Conservation (phyloP, 768 basidiomycete genomes). For the Peribolospora kevripleyi region DNA sequence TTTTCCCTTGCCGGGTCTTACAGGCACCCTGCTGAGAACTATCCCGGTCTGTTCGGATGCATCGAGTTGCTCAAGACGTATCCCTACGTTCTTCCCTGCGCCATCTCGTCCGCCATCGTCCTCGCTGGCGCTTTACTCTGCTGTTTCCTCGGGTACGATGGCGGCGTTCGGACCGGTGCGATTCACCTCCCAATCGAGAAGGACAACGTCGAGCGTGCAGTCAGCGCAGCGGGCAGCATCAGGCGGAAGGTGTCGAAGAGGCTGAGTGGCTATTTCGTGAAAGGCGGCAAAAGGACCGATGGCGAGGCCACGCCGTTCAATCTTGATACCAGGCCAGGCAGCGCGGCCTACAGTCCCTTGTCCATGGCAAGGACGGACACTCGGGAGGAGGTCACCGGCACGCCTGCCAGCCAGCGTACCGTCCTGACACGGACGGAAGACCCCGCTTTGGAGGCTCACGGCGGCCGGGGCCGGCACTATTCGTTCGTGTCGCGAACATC, state of each 20-base stretch:
- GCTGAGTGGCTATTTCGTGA: background rate
- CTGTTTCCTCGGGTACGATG: conserved; percentile 72
- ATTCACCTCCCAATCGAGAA: conserved; percentile 71
- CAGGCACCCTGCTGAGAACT: conserved; percentile 46
- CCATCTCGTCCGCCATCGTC: conserved; percentile 50
- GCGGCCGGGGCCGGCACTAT: no score
- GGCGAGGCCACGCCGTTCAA: no score
- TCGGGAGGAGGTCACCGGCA: no score
- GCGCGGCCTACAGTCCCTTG: no score
- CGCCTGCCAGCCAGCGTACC: no score
- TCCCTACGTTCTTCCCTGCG: conserved; percentile 77
- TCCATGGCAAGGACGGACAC: no score
- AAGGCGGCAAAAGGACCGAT: no score
- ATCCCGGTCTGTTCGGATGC: conserved; percentile 45
- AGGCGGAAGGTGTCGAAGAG: background rate
- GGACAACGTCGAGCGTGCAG: conserved; percentile 10
- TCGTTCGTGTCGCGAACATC: no score
- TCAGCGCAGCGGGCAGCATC: background rate
- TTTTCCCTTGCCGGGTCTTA: background rate
- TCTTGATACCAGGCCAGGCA: no score
- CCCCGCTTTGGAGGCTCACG: no score
- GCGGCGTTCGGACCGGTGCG: conserved; percentile 61
- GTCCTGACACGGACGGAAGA: no score
- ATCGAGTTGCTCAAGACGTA: conserved; percentile 36
- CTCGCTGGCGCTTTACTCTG: conserved; percentile 58